Percentiles rank a stretch among this genome's conserved stretches.
Evolutionary conservation across 805 yeast species (phyloP).

Genomic region (Candida lessepsii): DNA sequence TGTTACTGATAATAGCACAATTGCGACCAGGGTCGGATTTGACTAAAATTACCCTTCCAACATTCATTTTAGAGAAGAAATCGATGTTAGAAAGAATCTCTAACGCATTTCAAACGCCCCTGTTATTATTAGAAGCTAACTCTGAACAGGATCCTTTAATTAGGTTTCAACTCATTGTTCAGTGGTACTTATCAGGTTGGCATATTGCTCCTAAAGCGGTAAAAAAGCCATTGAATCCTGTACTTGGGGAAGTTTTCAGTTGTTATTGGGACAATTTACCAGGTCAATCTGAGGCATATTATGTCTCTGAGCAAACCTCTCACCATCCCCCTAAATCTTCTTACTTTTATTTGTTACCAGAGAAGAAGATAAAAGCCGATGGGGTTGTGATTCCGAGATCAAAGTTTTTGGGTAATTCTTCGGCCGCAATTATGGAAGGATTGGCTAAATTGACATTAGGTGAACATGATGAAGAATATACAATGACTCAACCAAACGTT

Average conservation of each 20-base stretch:
- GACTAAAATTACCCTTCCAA: conserved; percentile 88
- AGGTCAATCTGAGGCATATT: conserved; percentile 66
- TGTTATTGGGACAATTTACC: conserved; percentile 91
- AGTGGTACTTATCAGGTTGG: conserved; percentile 96
- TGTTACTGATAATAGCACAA: conserved; percentile 85
- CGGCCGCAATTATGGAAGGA: conserved; percentile 98
- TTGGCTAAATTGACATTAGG: conserved; percentile 66
- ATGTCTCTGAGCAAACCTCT: conserved; percentile 90
- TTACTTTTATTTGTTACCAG: conserved; percentile 85
- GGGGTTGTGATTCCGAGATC: conserved; percentile 88
- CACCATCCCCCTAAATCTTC: conserved; percentile 99
- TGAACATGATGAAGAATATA: conserved; percentile 70
- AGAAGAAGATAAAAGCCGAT: conserved; percentile 76
- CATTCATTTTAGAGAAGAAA: conserved; percentile 91
- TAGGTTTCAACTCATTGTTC: conserved; percentile 71
- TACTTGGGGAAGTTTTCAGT: conserved; percentile 85
- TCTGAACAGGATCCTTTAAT: conserved; percentile 53
- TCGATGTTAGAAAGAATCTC: conserved; percentile 96
- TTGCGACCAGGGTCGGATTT: conserved; percentile 90
- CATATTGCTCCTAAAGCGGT: conserved; percentile 98
- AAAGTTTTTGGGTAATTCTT: conserved; percentile 87
- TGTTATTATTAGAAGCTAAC: conserved; percentile 70
- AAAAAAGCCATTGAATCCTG: conserved; percentile 94
- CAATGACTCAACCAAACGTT: conserved; percentile 91
- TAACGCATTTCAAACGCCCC: conserved; percentile 83